Evolutionary conservation across 805 yeast genomes (phyloP), one percentile per base, ranked within the genome.

Genomic region (Lipomyces japonicus): DNA sequence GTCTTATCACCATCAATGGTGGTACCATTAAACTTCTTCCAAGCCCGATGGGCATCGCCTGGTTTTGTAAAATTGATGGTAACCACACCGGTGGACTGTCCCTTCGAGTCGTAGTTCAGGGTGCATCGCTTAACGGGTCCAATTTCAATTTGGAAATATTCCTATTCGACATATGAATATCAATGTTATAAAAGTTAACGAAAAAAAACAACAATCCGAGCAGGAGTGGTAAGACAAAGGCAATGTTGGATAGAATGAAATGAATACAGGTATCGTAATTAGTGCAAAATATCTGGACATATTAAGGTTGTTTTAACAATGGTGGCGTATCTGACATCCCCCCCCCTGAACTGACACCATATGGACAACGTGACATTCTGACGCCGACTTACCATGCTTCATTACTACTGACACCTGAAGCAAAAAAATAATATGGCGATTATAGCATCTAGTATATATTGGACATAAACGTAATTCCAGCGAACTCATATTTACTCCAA

Each of bases 41-140:
- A 86, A 43, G 96, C 95, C 63, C 73, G 75, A 55, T 78, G 71
- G 45, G 97, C 97, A 67, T 77, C 76, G 52, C 82, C 81, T 44
- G 78, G 68, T 51, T 75, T 74, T 65, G 73, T 80, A 75, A 93
- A 93, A 51, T 82, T 75, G 63, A 93, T 79, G 50, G 93, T 88
- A 57, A 95, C 96, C 73, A 82, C 79, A 71, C 98, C 98, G 57
- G 85, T 85, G 58, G 95, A 87, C 69, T 81, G 81, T 46, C 97
- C 98, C 67, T 78, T 81, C 70, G 83, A 87, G 67, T 87, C 88
- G 76, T 86, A 93, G 62, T 83, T 76, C 64, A 88, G 77, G 47
- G 79, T 73, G 67, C 86, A 83, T 57, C 77, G 75, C 60, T 72
- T 74, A 62, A 91, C 87, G 59, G 89, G 86, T 61, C 98, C 98